A percentile compares a stretch with the other conserved stretches of the same genome.
Evolutionary conservation across 164 flowering plant genomes (phyloP).

Genomic region (Magnolia changhungtana): DNA sequence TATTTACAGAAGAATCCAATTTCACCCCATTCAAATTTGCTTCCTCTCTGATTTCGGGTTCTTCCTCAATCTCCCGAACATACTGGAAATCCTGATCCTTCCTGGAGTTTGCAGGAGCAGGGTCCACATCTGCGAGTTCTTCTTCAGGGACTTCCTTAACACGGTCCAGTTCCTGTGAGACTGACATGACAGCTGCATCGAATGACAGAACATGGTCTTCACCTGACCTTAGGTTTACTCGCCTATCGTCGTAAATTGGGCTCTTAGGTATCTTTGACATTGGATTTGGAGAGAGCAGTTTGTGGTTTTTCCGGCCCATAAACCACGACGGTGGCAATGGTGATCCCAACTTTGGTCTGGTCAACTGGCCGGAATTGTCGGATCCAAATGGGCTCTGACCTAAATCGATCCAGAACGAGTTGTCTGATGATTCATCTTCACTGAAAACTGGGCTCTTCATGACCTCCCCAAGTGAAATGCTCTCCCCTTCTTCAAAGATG

Average conservation of each 20-base stretch:
- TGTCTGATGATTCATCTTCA: constrained; percentile 63
- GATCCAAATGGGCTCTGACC: constrained; percentile 63
- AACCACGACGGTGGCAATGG: constrained; percentile 61
- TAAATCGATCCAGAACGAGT: constrained; percentile 65
- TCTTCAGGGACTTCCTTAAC: constrained; percentile 50
- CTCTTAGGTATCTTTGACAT: constrained; percentile 27
- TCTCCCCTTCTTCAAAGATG: constrained; percentile 63
- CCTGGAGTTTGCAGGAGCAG: constrained; percentile 9
- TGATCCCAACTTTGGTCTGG: constrained; percentile 29
- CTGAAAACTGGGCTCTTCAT: constrained; percentile 72
- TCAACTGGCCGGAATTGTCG: constrained; percentile 40
- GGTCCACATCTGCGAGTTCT: constrained; percentile 24
- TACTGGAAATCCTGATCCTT: constrained; percentile 18
- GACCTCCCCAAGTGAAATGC: constrained; percentile 61
- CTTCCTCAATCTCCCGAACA: constrained; percentile 39
- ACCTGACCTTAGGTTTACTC: constrained; percentile 18
- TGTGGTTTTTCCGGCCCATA: constrained; percentile 35
- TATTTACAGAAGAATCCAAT: constrained; percentile 17
- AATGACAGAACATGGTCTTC: constrained; percentile 48
- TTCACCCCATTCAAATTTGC: constrained; percentile 5
- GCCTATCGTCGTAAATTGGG: constrained; percentile 43
- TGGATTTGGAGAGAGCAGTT: constrained; percentile 38
- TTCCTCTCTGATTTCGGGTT: constrained; percentile 26
- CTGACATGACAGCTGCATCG: constrained; percentile 55
- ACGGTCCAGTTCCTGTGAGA: constrained; percentile 48